Evolutionary conservation across 2,329 filamentous ascomycete genomes (phyloP), one percentile per base, ranked within the genome.

Genomic region (Malbranchea cinnamomea): DNA sequence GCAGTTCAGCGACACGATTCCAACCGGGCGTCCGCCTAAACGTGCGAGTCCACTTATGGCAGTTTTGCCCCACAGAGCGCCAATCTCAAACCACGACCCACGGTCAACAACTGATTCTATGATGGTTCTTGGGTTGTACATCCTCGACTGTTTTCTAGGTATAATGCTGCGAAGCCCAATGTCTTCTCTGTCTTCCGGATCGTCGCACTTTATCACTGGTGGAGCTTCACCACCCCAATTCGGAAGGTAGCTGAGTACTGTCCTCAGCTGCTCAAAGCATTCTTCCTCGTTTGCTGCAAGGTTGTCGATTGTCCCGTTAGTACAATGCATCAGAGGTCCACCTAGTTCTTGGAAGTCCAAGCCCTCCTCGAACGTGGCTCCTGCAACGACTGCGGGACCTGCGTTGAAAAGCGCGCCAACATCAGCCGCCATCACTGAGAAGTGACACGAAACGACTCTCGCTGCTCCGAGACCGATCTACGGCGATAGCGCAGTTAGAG

Each of bases 221-320:
- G 72, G 71, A 3, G 67, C 45, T 18, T 67, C 58, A 2, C 56
- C 60, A 0, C 71, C 71, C 18, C 56, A 67, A 37, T 72, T 67
- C 1, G 72, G 71, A 2, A 76, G 50, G 38, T 67, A 76, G 14
- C 57, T 51, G 12, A 76, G 44, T 1, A 76, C 62, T 0, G 59
- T 66, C 2, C 68, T 55, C 3, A 77, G 44, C 44, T 77, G 72
- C 40, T 68, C 62, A 35, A 74, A 75, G 37, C 69, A 73, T 22
- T 65, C 68, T n/a, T 57, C 56, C 45, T 77, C 71, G 35, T 71
- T 63, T 3, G 59, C 55, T 0, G 71, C 71, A 2, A 74, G 53
- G 31, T 76, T 77, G 36, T 77, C 72, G 28, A 76, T 74, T 0
- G 71, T 77, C 0, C 72, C 72, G 35, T 77, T 77, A 1, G 66